Base-by-base conservation (phyloP, 805 yeast genomes). In the Sungouiella thailandica region DNA sequence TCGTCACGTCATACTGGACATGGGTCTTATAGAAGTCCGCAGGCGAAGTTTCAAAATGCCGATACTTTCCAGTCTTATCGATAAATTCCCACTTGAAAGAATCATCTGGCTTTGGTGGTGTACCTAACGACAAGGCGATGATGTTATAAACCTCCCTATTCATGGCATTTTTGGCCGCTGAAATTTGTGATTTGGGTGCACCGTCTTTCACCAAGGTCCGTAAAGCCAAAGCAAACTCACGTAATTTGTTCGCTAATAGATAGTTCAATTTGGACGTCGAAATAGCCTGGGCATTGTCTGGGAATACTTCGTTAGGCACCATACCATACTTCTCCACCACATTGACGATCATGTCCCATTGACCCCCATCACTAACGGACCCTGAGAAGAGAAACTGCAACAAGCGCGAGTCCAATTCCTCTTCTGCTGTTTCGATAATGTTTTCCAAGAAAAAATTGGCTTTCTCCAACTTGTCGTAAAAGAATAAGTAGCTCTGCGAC, bases 341-440 rank as follows among this genome's bases (percentile, higher is more conserved):
- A 58, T 85, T 83, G 31, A 80, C 68, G 54, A 84, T 75, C 93
- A 86, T 82, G 44, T 83, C 80, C 70, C 83, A 85, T 59, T 86
- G 95, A 34, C 96, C 95, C 47, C 96, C 95, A 52, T 87, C 95
- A 38, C 72, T 56, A 28, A 79, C 76, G 16, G 95, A 94, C 35
- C 75, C 80, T 4, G 62, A 47, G 35, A 85, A 63, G 29, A 86
- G 58, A 45, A 72, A 74, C 58, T 80, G 84, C 31, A 86, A 75
- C 36, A 83, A 60, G 43, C 94, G 71, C 1, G 88, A 78, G 42
- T 78, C 88, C 33, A 80, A 72, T 28, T 70, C 78, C 53, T 80
- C 79, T 23, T 74, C 66, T 22, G 74, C 70, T 17, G 94, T 82
- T 47, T 81, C 83, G 38, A 80, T 63, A 35, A 84, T 73, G 55